Percentiles rank a stretch among this genome's conserved stretches.
Conservation (phyloP, 139 green algal species). For the Eudorina sp. region DNA sequence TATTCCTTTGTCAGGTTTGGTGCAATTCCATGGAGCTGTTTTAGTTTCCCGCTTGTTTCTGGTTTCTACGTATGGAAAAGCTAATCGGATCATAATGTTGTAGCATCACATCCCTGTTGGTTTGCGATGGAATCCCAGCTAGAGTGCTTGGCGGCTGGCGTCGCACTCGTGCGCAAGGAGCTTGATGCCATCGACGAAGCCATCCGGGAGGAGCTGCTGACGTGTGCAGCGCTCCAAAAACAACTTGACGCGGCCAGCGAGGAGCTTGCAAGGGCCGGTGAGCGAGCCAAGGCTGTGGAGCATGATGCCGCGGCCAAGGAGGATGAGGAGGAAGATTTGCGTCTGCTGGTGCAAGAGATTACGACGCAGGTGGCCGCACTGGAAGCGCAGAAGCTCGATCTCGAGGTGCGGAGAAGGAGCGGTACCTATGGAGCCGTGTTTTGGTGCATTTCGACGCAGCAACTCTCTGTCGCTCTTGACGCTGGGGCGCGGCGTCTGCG, state of each 20-base stretch:
- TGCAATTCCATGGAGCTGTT: no score
- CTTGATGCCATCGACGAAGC: slow-evolving; percentile 38
- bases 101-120: no score
- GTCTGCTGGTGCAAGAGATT: background rate
- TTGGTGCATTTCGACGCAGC: no score
- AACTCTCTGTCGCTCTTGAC: no score
- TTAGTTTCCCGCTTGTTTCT: no score
- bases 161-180: background rate
- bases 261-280: background rate
- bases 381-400: background rate
- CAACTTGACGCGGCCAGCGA: background rate
- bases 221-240: background rate
- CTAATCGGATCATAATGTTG: no score
- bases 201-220: slow-evolving; percentile 21
- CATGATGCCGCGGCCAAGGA: background rate
- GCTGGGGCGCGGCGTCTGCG: no score
- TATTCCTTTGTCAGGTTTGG: no score
- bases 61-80: no score
- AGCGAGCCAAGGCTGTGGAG: background rate
- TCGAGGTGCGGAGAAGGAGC: slow-evolving; percentile 1
- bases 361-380: background rate
- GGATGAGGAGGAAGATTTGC: background rate
- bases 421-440: no score
- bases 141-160: slow-evolving; percentile 8
- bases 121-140: background rate